Percentiles rank a stretch among this genome's conserved stretches.
Evolutionary conservation across 148 eudicot species (phyloP).

Genomic region (Fagopyrum homotropicum): DNA sequence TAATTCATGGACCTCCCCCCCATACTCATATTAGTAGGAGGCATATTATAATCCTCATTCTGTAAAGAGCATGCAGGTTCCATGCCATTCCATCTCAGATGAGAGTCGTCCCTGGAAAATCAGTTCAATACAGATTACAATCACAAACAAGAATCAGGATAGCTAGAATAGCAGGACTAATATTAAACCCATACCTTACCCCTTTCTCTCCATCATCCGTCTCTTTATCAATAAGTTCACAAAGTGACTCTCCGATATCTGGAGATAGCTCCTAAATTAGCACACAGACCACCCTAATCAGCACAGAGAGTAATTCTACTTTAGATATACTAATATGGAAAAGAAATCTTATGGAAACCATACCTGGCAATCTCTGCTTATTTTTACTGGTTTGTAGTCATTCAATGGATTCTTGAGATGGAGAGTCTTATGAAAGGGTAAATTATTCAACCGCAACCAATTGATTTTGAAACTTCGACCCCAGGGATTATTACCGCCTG

Average conservation of each 20-base stretch:
- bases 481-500: slow-evolving; percentile 66
- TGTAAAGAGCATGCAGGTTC: slow-evolving; percentile 33
- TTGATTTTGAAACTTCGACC: slow-evolving; percentile 74
- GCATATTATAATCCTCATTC: slow-evolving; percentile 29
- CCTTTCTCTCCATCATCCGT: slow-evolving; percentile 31
- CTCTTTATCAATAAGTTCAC: slow-evolving; percentile 70
- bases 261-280: slow-evolving; percentile 64
- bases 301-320: not conserved
- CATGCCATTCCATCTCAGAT: slow-evolving; percentile 29
- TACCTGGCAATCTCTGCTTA: slow-evolving; percentile 94
- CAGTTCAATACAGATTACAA: slow-evolving; percentile 17
- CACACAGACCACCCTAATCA: slow-evolving; percentile 14
- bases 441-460: slow-evolving; percentile 62
- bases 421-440: slow-evolving; percentile 72
- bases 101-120: slow-evolving; percentile 29
- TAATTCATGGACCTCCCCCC: slow-evolving; percentile 28
- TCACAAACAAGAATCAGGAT: slow-evolving; percentile 11
- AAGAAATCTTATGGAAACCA: slow-evolving; percentile 10
- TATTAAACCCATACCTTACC: slow-evolving; percentile 34
- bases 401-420: slow-evolving; percentile 88
- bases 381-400: slow-evolving; percentile 81
- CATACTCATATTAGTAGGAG: slow-evolving; percentile 37
- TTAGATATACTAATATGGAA: slow-evolving; percentile 1
- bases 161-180: slow-evolving; percentile 9
- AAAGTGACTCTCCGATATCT: slow-evolving; percentile 78